A percentile compares a stretch with the other conserved stretches of the same genome.
These are phyloP conservation scores for Calonectria montana DNA, from an alignment of 2,329 filamentous ascomycete genomes.

Conservation along the genomic window DNA sequence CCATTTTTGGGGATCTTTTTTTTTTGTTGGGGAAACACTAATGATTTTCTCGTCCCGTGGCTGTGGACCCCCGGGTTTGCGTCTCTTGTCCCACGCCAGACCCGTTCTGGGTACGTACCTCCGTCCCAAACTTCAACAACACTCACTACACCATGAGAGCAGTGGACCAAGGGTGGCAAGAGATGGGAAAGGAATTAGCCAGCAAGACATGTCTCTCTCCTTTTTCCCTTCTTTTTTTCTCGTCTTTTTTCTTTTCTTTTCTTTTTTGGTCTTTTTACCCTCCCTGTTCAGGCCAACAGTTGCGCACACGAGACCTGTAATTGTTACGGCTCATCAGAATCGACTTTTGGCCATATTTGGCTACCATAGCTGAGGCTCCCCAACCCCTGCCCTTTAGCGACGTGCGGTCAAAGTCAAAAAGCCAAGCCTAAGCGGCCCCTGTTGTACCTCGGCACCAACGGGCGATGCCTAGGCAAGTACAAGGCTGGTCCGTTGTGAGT, in stretches of 20 bases:
- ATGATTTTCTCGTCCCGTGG: slow-evolving; percentile 35
- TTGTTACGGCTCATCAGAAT: neutral
- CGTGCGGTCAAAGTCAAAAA: neutral
- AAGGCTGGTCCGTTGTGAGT: neutral
- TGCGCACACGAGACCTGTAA: neutral
- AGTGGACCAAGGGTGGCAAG: neutral
- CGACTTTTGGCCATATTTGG: slow-evolving; percentile 10
- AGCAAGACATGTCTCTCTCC: no score
- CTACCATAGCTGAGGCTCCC: neutral
- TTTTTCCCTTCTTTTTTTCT: neutral
- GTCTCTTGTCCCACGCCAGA: neutral
- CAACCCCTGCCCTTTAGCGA: neutral
- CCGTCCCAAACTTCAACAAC: neutral
- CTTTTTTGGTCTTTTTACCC: neutral
- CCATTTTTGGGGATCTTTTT: slow-evolving; percentile 34
- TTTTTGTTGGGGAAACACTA: slow-evolving; percentile 47
- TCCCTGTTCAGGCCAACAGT: no score
- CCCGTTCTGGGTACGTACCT: neutral
- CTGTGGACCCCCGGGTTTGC: slow-evolving; percentile 18
- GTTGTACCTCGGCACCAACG: slow-evolving; percentile 7
- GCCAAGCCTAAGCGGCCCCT: neutral
- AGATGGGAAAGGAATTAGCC: neutral
- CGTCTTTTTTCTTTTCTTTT: neutral
- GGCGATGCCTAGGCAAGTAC: neutral
- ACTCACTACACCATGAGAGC: neutral